A percentile compares a stretch with the other conserved stretches of the same genome.
Evolutionary conservation across 2,329 filamentous ascomycete genomes (phyloP).

Genomic region (Verruconis gallopava): DNA sequence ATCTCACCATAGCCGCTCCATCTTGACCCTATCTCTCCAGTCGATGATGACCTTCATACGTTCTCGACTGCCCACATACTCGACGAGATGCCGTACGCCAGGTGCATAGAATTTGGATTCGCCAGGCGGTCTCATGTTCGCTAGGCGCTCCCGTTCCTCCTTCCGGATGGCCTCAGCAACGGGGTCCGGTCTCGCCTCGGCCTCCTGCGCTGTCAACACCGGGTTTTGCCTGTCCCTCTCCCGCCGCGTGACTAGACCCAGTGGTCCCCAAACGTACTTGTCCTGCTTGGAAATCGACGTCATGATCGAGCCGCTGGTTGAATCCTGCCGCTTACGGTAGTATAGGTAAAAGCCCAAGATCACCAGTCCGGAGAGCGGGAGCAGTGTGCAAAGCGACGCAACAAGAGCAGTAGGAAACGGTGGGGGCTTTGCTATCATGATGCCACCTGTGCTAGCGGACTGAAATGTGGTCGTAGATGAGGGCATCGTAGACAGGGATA

Average conservation of each 20-base stretch:
- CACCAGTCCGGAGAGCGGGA: constrained; percentile 2
- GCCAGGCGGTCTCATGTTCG: neutral
- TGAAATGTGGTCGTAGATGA: neutral
- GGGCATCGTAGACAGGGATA: too few relatives aligned
- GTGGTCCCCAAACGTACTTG: constrained; percentile 5
- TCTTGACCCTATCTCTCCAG: neutral
- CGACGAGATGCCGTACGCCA: constrained; percentile 5
- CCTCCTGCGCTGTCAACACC: neutral
- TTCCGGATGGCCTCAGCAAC: constrained; percentile 5
- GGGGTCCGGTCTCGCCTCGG: neutral
- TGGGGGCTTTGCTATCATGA: neutral
- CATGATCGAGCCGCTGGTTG: too few relatives aligned
- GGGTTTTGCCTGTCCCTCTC: neutral
- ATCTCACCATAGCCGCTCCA: too few relatives aligned
- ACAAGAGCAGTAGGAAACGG: constrained; percentile 6
- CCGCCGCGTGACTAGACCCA: constrained; percentile 1
- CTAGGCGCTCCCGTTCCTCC: constrained; percentile 3
- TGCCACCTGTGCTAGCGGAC: neutral
- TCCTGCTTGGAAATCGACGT: neutral
- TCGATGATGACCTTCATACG: constrained; percentile 1
- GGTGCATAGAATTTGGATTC: constrained; percentile 7
- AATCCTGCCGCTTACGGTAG: neutral
- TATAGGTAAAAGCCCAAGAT: constrained; percentile 3
- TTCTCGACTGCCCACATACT: constrained; percentile 7
- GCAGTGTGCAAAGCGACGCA: constrained; percentile 1